Evolutionary conservation across 345 rosid species (phyloP).

Genomic region (Gossypium sturtianum): DNA sequence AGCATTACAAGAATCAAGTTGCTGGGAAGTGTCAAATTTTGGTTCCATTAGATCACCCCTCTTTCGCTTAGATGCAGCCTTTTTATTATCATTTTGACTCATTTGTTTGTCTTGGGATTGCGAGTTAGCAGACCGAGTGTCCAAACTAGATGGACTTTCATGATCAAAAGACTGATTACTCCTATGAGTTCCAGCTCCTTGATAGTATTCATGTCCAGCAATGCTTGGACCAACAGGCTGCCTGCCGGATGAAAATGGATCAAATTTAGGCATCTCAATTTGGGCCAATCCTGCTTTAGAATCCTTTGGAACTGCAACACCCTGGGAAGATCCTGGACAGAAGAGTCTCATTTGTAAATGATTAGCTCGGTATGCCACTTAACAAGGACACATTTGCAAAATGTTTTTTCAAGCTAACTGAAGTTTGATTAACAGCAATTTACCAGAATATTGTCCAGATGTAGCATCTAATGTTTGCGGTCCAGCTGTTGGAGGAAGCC

Average conservation of each 20-base stretch:
- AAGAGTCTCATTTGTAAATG: constrained; percentile 12
- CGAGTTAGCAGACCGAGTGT: constrained; percentile 71
- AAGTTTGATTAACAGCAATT: constrained; percentile 8
- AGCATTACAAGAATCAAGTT: constrained; percentile 37
- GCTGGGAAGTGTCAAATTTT: constrained; percentile 46
- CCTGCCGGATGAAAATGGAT: constrained; percentile 55
- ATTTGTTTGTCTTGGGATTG: constrained; percentile 66
- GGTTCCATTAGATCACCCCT: constrained; percentile 58
- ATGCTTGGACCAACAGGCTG: constrained; percentile 63
- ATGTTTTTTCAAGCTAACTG: neutral
- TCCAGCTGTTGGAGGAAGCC: constrained; percentile 62
- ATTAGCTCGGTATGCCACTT: neutral
- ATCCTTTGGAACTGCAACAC: constrained; percentile 47
- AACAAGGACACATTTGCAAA: neutral
- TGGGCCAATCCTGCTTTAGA: constrained; percentile 49
- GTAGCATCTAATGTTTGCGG: constrained; percentile 66
- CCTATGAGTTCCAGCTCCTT: constrained; percentile 64
- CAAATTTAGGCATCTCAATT: constrained; percentile 59
- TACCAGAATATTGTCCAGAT: constrained; percentile 63
- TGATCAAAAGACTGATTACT: constrained; percentile 72
- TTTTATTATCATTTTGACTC: constrained; percentile 53
- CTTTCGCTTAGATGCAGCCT: constrained; percentile 63
- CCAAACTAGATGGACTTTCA: constrained; percentile 92
- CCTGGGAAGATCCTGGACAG: constrained; percentile 72
- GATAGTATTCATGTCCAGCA: constrained; percentile 60